Evolutionary conservation across 202 grass and related monocot genomes (phyloP).

Genomic region (Dendrocalamus latiflorus): DNA sequence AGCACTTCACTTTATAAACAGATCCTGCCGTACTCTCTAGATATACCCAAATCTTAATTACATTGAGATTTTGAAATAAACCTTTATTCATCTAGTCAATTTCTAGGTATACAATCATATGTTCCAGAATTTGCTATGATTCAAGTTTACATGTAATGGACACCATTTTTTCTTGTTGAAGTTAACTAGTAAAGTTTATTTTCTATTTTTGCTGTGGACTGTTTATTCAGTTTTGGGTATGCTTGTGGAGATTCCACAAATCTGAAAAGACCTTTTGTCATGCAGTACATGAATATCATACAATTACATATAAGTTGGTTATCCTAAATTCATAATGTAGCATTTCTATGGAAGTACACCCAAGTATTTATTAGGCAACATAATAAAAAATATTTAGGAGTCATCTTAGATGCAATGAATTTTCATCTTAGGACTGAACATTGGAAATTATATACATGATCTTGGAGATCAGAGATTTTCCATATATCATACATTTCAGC

Average conservation of each 20-base stretch:
- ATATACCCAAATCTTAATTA: background rate
- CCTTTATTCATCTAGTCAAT: background rate
- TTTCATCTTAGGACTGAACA: too few relatives aligned
- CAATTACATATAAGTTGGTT: background rate
- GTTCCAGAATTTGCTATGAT: background rate
- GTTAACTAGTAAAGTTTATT: background rate
- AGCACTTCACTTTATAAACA: background rate
- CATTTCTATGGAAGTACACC: background rate
- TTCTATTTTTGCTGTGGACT: conserved; percentile 12
- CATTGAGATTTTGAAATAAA: background rate
- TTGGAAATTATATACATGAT: too few relatives aligned
- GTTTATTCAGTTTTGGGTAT: background rate
- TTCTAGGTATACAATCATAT: background rate
- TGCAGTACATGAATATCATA: background rate
- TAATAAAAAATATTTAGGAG: background rate
- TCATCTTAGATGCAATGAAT: background rate
- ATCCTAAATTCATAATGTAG: background rate
- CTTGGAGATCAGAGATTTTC: too few relatives aligned
- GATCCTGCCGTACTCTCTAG: background rate
- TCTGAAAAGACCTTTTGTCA: background rate
- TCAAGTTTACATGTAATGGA: background rate
- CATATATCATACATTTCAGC: too few relatives aligned
- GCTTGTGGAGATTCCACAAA: background rate
- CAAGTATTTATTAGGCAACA: background rate
- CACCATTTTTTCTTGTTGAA: background rate